Conservation (phyloP, 2,329 filamentous ascomycete genomes). For the Monosporascus sp. region DNA sequence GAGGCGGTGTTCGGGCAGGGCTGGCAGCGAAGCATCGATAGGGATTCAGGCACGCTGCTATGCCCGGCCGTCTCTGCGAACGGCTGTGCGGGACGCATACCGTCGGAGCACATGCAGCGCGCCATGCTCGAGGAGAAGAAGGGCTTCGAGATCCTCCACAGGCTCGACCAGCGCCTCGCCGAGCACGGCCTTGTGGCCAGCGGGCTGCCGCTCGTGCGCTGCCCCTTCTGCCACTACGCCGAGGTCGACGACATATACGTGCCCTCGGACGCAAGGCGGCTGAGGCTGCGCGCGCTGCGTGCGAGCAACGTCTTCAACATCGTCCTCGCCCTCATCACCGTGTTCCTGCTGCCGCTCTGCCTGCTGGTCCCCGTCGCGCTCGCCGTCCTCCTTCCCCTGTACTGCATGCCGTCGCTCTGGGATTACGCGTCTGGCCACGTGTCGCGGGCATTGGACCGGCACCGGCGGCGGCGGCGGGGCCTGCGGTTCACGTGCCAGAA, state of each 20-base stretch:
- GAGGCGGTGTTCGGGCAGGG: constrained; percentile 92
- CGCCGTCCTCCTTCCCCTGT: constrained; percentile 38
- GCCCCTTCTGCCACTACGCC: constrained; percentile 87
- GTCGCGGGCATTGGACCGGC: constrained; percentile 56
- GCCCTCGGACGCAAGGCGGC: constrained; percentile 47
- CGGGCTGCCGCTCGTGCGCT: constrained; percentile 70
- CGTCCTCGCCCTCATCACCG: constrained; percentile 22
- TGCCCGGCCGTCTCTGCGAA: constrained; percentile 73
- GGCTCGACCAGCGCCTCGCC: constrained; percentile 74
- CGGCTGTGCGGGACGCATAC: constrained; percentile 71
- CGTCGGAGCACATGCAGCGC: constrained; percentile 62
- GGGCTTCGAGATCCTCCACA: constrained; percentile 65
- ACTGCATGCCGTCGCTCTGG: constrained; percentile 37
- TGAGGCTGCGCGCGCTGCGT: constrained; percentile 54
- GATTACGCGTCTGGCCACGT: constrained; percentile 43
- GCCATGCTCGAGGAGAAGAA: constrained; percentile 67
- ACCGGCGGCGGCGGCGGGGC: constrained; percentile 66
- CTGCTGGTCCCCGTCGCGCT: constrained; percentile 50
- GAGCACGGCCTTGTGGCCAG: constrained; percentile 71
- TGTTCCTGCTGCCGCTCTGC: constrained; percentile 43
- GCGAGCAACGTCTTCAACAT: constrained; percentile 44
- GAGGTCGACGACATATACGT: constrained; percentile 77
- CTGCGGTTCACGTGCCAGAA: constrained; percentile 74
- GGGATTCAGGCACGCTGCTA: constrained; percentile 65
- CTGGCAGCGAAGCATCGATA: constrained; percentile 76